phyloP scores from a whole-genome alignment of 345 rosid species.

The Angophora floribunda region DNA sequence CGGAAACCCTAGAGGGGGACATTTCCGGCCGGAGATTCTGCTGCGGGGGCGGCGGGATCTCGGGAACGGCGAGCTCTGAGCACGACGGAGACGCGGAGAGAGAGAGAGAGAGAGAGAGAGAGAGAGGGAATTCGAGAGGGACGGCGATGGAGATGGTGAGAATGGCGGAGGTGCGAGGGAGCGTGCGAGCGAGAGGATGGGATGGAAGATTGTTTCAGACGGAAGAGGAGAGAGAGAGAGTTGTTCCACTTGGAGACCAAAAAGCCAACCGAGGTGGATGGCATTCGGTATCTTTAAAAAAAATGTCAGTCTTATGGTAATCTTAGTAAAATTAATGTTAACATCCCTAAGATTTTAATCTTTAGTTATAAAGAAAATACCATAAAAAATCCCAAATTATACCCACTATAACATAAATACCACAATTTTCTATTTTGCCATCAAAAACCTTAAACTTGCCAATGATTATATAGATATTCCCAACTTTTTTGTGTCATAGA shows the following conservation, averaged over 20 bases:
- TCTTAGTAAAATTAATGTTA: not conserved
- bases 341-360: not conserved
- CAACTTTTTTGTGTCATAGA: too few species aligned
- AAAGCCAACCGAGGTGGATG: not conserved
- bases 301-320: not conserved
- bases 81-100: not conserved
- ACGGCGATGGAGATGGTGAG: not conserved
- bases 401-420: too few species aligned
- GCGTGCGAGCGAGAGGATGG: not conserved
- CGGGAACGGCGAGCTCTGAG: not conserved
- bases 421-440: not conserved
- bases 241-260: not conserved
- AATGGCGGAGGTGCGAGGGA: not conserved
- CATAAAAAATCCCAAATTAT: too few species aligned
- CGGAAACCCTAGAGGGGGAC: not conserved
- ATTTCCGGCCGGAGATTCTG: not conserved
- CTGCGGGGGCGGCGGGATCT: not conserved
- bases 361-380: too few species aligned
- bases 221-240: not conserved
- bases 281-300: not conserved
- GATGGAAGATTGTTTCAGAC: not conserved
- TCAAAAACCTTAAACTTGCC: too few species aligned
- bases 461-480: too few species aligned
- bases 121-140: not conserved
- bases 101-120: not conserved